These are phyloP conservation scores for Byssothecium circinans DNA, from an alignment of 2,329 filamentous ascomycete species.

Conservation along the genomic window DNA sequence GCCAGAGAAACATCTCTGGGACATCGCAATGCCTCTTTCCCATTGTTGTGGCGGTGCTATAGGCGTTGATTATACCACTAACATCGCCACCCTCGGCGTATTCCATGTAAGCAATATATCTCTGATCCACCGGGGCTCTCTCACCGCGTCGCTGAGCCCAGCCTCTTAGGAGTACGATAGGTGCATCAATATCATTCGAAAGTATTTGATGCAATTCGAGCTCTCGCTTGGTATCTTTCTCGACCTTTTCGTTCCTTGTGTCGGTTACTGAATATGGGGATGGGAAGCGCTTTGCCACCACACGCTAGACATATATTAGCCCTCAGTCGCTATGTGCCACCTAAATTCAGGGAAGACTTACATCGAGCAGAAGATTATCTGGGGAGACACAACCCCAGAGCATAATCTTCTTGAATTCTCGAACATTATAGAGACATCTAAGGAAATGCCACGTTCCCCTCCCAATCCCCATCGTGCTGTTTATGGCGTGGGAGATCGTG, in stretches of 20 bases:
- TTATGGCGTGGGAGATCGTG: neutral
- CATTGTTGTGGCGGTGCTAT: too few species aligned
- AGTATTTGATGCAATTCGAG: neutral
- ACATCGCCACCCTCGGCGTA: neutral
- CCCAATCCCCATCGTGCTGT: neutral
- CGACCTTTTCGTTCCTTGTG: neutral
- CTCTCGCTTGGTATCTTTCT: neutral
- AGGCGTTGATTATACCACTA: neutral
- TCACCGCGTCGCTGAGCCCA: neutral
- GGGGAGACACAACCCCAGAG: neutral
- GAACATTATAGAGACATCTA: neutral
- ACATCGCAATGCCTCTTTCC: neutral
- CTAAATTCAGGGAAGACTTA: too few species aligned
- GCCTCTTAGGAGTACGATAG: neutral
- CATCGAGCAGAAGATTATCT: neutral
- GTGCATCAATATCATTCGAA: neutral
- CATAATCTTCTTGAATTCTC: neutral
- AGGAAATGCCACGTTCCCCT: neutral
- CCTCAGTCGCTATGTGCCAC: neutral
- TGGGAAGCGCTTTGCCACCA: neutral
- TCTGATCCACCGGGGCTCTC: neutral
- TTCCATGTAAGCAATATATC: neutral
- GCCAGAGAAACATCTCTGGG: neutral
- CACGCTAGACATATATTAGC: neutral
- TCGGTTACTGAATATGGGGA: neutral